phyloP scores from a whole-genome alignment of 2,329 filamentous ascomycete genomes.

The Monilinia aucupariae region DNA sequence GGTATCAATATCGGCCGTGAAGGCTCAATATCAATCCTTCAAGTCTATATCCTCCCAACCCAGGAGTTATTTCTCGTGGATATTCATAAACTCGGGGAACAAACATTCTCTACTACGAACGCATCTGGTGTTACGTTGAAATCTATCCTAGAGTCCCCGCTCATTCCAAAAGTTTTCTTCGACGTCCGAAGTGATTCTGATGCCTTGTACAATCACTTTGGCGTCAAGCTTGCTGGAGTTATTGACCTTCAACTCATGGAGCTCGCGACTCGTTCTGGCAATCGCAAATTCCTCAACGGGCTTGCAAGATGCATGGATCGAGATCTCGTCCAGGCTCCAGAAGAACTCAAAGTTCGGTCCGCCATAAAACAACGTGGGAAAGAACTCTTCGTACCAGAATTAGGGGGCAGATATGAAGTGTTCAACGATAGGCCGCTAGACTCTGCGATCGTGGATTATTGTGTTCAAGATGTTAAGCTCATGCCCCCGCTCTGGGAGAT shows the following conservation, averaged over 20 bases:
- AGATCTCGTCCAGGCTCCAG: conserved; percentile 23
- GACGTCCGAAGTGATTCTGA: conserved; percentile 56
- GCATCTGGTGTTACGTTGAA: conserved; percentile 33
- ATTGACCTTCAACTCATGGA: conserved; percentile 55
- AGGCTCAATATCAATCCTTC: conserved; percentile 41
- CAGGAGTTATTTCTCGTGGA: conserved; percentile 40
- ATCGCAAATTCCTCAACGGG: conserved; percentile 33
- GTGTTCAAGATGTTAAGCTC: conserved; percentile 42
- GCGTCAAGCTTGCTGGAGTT: conserved; percentile 41
- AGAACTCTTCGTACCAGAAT: conserved; percentile 39
- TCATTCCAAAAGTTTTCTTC: conserved; percentile 49
- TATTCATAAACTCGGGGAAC: conserved; percentile 35
- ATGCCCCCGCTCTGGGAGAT: conserved; percentile 38
- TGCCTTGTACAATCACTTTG: conserved; percentile 45
- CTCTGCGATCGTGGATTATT: conserved; percentile 41
- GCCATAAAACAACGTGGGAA: conserved; percentile 37
- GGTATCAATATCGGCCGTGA: conserved; percentile 39
- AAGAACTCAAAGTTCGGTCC: conserved; percentile 33
- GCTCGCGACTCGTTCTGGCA: conserved; percentile 35
- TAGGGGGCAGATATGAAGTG: conserved; percentile 43
- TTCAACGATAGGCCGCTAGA: conserved; percentile 44
- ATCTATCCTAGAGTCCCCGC: conserved; percentile 41
- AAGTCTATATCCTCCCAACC: conserved; percentile 34
- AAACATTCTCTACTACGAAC: conserved; percentile 36
- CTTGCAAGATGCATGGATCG: conserved; percentile 39